Percentiles rank a stretch among this genome's conserved stretches.
phyloP scores from a whole-genome alignment of 192 early-diverging fungal species.

The Umbelopsis vinacea region DNA sequence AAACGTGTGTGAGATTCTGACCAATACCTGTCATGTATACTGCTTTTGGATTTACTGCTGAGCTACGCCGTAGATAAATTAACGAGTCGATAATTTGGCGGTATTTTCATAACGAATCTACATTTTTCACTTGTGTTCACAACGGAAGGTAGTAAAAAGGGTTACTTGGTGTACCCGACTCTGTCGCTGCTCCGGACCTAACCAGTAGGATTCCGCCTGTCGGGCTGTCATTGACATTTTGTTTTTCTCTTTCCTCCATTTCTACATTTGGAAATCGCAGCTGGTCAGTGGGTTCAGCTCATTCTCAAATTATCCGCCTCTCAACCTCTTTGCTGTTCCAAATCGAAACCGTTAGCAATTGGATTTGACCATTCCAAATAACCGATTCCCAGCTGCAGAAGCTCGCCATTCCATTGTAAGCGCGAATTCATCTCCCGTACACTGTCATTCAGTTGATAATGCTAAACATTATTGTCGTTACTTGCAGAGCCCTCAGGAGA shows the following conservation, averaged over 20 bases:
- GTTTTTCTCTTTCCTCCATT: constrained; percentile 9
- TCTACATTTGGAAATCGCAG: constrained; percentile 19
- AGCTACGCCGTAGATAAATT: no score
- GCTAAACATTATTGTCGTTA: background rate
- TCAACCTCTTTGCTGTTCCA: background rate
- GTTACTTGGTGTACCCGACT: no score
- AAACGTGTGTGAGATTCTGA: no score
- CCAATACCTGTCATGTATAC: no score
- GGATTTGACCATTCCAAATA: background rate
- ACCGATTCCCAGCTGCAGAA: background rate
- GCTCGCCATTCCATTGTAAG: background rate
- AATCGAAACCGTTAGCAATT: background rate
- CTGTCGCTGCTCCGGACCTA: no score
- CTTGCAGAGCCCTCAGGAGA: background rate
- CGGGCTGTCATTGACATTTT: background rate
- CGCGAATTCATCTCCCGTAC: background rate
- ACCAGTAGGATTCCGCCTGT: no score
- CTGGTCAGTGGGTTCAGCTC: constrained; percentile 18
- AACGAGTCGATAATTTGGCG: no score
- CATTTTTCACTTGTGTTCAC: no score
- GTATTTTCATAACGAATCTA: no score
- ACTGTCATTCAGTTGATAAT: background rate
- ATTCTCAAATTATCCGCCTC: background rate
- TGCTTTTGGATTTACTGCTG: no score
- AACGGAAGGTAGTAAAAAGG: no score